A percentile compares a stretch with the other conserved stretches of the same genome.
Evolutionary conservation across 202 grass and related monocot species (phyloP).

Genomic region (Setaria viridis): DNA sequence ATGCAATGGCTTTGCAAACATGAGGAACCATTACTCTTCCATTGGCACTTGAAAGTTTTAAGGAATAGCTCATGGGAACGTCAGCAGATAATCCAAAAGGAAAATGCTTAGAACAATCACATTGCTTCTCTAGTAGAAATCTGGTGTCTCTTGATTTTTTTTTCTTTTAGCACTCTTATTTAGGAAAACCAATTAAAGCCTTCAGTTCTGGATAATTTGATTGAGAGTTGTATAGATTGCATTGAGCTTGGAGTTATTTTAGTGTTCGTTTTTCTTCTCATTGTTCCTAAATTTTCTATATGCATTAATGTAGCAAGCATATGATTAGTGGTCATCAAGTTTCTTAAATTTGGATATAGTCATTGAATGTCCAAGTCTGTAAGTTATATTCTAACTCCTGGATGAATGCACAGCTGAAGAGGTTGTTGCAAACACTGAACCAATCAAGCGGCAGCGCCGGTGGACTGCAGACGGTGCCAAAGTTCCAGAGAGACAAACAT

Average conservation of each 20-base stretch:
- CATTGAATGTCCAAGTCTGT: not conserved
- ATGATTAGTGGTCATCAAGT: not conserved
- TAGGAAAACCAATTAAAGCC: not conserved
- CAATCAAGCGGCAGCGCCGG: conserved; percentile 81
- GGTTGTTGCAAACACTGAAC: conserved; percentile 59
- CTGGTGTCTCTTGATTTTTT: not conserved
- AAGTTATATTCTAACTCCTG: conserved; percentile 7
- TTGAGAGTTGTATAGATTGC: not conserved
- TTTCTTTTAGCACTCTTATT: not conserved
- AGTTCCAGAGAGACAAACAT: conserved; percentile 63
- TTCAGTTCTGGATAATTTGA: not conserved
- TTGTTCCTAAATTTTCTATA: conserved; percentile 7
- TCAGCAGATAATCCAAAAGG: not conserved
- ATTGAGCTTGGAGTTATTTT: not conserved
- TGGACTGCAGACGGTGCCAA: conserved; percentile 77
- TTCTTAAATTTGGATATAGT: conserved; percentile 12
- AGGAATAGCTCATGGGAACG: not conserved
- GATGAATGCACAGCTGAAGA: conserved; percentile 63
- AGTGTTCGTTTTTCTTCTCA: not conserved
- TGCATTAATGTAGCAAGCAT: not conserved
- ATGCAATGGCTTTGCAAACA: not conserved
- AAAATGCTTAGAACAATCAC: not conserved
- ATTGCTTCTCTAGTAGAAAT: conserved; percentile 10
- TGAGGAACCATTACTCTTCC: not conserved
- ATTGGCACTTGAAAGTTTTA: conserved; percentile 10